phyloP scores from a whole-genome alignment of 2,329 filamentous ascomycete genomes.

The Fusarium chlamydosporum region DNA sequence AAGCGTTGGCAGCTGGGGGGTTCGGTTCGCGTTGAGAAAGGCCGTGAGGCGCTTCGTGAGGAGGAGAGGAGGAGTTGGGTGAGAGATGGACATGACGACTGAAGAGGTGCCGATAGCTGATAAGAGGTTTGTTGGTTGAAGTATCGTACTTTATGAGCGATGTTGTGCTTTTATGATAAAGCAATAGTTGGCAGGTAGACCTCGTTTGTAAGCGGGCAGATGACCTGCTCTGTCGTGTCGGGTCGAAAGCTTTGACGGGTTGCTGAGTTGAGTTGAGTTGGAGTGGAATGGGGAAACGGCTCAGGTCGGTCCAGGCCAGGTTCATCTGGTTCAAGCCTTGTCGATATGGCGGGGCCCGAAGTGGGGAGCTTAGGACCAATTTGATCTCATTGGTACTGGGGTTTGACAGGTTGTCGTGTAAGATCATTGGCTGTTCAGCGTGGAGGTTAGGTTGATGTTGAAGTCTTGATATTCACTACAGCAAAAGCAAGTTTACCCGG shows the following conservation, averaged over 20 bases:
- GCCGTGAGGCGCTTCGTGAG: constrained; percentile 75
- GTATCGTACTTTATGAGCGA: not conserved
- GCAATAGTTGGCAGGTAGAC: too few relatives aligned
- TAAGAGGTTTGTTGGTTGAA: not conserved
- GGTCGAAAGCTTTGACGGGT: constrained; percentile 28
- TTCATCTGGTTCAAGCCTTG: constrained; percentile 29
- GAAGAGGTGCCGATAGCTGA: not conserved
- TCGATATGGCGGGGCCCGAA: constrained; percentile 40
- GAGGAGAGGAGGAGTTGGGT: constrained; percentile 69
- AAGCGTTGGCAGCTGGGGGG: constrained; percentile 69
- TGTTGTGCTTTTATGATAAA: not conserved
- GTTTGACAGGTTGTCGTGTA: constrained; percentile 41
- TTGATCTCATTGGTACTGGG: constrained; percentile 27
- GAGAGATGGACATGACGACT: constrained; percentile 54
- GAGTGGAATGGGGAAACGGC: constrained; percentile 43
- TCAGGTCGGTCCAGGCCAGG: constrained; percentile 30
- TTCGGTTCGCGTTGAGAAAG: constrained; percentile 72
- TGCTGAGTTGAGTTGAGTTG: constrained; percentile 15
- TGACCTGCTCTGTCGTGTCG: constrained; percentile 6
- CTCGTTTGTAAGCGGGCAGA: not conserved
- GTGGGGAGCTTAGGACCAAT: constrained; percentile 29
- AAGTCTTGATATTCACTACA: not conserved
- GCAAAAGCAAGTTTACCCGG: not conserved
- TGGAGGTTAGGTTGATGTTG: not conserved
- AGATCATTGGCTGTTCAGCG: constrained; percentile 48